Conservation (phyloP, 495 filamentous ascomycete genomes). For the Neurospora sp. region DNA sequence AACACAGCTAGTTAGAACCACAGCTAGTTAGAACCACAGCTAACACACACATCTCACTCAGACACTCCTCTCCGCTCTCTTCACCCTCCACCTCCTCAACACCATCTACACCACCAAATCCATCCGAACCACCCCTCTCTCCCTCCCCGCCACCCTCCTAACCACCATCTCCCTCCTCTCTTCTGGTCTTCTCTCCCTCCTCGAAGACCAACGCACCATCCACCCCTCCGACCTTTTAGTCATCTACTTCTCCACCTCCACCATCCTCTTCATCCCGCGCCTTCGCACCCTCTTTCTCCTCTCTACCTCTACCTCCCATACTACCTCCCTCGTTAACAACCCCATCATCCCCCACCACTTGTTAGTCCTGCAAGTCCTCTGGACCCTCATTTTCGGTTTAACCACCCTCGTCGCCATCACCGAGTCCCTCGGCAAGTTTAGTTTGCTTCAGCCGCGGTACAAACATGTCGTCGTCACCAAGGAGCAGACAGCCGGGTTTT, state of each 20-base stretch:
- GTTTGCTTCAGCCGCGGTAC: slow-evolving; percentile 12
- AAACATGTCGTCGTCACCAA: slow-evolving; percentile 7
- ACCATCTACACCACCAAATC: slow-evolving; percentile 11
- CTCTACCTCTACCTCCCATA: neutral
- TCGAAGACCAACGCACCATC: slow-evolving; percentile 26
- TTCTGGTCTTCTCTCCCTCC: slow-evolving; percentile 15
- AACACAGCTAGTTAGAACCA: neutral
- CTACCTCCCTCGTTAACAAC: neutral
- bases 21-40: neutral
- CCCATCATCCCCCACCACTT: neutral
- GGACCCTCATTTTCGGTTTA: neutral
- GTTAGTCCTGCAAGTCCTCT: neutral
- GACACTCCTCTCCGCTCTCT: slow-evolving; percentile 5
- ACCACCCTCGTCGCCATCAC: slow-evolving; percentile 5
- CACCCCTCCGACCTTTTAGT: slow-evolving; percentile 24
- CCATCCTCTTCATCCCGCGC: slow-evolving; percentile 15
- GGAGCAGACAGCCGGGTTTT: slow-evolving; percentile 21
- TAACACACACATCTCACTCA: neutral
- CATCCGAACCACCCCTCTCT: neutral
- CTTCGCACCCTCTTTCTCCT: slow-evolving; percentile 23
- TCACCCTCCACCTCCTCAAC: slow-evolving; percentile 20
- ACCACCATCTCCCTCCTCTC: slow-evolving; percentile 2
- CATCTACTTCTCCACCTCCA: slow-evolving; percentile 21
- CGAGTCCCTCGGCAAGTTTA: slow-evolving; percentile 20
- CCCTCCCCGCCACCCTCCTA: slow-evolving; percentile 12